Evolutionary conservation across 352 stramenopile species (phyloP).

Genomic region (Globisporangium parvum): DNA sequence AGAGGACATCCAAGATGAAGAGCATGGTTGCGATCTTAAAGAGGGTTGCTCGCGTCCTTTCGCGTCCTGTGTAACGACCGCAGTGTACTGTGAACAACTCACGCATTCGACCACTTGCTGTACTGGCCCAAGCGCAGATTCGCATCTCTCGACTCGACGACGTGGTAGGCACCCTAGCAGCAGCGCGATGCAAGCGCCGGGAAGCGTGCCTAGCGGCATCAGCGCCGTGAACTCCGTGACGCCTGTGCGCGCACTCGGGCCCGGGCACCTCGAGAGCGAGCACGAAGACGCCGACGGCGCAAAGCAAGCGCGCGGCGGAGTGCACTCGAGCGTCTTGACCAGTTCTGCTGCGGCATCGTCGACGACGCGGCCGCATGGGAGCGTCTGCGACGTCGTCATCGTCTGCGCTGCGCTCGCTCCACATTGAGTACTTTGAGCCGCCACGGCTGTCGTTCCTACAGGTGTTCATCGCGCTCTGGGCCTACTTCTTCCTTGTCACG

Average conservation of each 20-base stretch:
- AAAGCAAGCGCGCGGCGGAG: not conserved
- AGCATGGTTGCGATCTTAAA: not conserved
- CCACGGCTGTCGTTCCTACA: constrained; percentile 17
- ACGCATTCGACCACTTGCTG: too few species aligned
- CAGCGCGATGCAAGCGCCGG: constrained; percentile 1
- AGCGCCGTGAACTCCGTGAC: constrained; percentile 4
- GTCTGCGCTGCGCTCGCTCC: constrained; percentile 10
- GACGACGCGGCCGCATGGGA: not conserved
- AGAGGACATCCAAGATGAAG: too few species aligned
- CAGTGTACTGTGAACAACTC: too few species aligned
- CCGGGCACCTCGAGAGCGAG: constrained; percentile 5
- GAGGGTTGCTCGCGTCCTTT: not conserved
- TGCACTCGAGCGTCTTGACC: not conserved
- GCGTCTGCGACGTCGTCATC: constrained; percentile 5
- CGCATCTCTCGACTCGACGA: too few species aligned
- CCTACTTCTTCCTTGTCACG: constrained; percentile 39
- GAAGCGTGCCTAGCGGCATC: not conserved
- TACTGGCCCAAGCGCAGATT: too few species aligned
- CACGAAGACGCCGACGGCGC: not conserved
- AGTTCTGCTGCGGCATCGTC: not conserved
- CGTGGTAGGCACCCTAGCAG: too few species aligned
- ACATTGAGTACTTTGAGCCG: constrained; percentile 17
- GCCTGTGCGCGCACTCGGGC: constrained; percentile 1
- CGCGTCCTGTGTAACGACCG: too few species aligned
- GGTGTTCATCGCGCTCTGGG: constrained; percentile 28